Evolutionary conservation across 352 stramenopile species (phyloP), one percentile per base, ranked within the genome.

Genomic region (Phytophthora foliorum): DNA sequence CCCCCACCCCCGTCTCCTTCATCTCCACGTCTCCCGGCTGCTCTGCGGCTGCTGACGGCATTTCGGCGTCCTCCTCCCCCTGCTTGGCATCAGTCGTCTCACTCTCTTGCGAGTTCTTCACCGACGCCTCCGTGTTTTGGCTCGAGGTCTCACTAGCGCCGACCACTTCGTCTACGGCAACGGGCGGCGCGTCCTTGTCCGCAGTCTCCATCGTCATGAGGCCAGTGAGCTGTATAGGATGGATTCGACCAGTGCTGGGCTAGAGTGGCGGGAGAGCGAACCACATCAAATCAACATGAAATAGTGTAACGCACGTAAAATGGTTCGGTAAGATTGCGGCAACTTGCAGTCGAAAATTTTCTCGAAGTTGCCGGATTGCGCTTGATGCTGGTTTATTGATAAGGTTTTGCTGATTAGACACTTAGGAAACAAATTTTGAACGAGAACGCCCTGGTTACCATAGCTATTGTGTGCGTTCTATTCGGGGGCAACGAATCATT

Each of bases 11-110:
- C 32, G n/a, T 29, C 25, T 55, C 44, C 27, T 58, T 44, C 62
- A 66, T 73, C 22, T 69, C 69, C n/a, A 69, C 52, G 41, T 67
- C 46, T 25, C 44, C 62, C 34, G 57, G 19, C 34, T 46, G 14
- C 44, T 36, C 36, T 48, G 29, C 22, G 6, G 41, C 44, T 42
- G n/a, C 16, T 63, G 42, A 22, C 27, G 49, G 7, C 44, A 48
- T 58, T 53, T 69, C 39, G 5, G 22, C 41, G 21, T 57, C 14
- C 16, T 63, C 34, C 6, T 66, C 41, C 42, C 62, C 31, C 42
- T 72, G 53, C 45, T 64, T 63, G 1, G 55, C n/a, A n/a, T 69
- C 62, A 4, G 22, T 63, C 13, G 17, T 10, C 27, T 65, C 63
- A 14, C 24, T 56, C 16, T 11, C 44, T 36, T 59, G 63, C 36